Base-by-base conservation (phyloP, 2,329 filamentous ascomycete genomes). In the Hansfordia pulvinata region DNA sequence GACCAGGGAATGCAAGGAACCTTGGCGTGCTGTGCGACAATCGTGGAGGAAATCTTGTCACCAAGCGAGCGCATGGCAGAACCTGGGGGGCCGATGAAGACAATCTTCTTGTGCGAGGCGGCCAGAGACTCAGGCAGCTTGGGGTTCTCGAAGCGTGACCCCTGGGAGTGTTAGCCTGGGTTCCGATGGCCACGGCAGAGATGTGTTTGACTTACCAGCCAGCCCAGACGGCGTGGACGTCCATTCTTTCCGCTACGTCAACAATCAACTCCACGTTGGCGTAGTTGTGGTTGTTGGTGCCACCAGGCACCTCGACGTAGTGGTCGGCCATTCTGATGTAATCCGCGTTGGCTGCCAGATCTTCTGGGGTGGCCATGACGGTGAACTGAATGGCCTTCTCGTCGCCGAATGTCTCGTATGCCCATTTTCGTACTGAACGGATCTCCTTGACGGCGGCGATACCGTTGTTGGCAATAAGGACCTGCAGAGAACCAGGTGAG, bases 201-300 rank as follows among this genome's bases (percentile, higher is more conserved):
- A 10, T 13, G 7, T 23, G 19, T 14, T 26, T 46, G 20, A 46
- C 78, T 65, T 59, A 90, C 86, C 90, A 98, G 67, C 90, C 90
- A 43, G 90, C 90, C 90, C 90, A 98, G 10, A 98, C 90, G 32
- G 90, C 90, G 49, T 98, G 90, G 34, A 98, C 90, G 44, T 88
- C 75, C 85, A 94, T 96, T 36, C 90, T 84, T 68, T 98, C 90
- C 15, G 90, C 90, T 51, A 98, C 76, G 62, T 98, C 90, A 40
- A 98, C 90, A 56, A 98, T 98, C 52, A 98, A 69, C 63, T 98
- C 90, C 33, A 98, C 90, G 53, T 98, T 98, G 60, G 90, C 90
- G 59, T 98, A 98, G 60, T 98, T 98, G 76, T 98, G 93, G 70
- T 98, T 98, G 65, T 98, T 98, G 35, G 90, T 98, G 50, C 90